Evolutionary conservation across 257 asterid genomes (phyloP).

Genomic region (Petunia secreta): DNA sequence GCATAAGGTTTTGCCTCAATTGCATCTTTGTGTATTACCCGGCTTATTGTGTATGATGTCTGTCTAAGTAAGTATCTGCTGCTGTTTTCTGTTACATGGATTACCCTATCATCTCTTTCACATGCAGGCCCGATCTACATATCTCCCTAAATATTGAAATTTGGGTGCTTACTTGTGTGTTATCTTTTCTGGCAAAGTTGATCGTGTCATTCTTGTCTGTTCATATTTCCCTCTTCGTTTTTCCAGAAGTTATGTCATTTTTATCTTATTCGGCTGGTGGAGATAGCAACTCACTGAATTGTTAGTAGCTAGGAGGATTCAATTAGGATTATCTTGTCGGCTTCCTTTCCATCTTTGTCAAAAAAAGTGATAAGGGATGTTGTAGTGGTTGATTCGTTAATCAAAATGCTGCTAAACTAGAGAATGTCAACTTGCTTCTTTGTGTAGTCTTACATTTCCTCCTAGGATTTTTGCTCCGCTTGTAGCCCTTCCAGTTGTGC

Average conservation of each 20-base stretch:
- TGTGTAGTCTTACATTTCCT: background rate
- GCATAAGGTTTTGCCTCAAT: background rate
- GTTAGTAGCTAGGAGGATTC: background rate
- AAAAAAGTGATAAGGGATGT: background rate
- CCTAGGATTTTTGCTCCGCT: background rate
- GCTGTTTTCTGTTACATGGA: too few species aligned
- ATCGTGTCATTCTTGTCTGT: background rate
- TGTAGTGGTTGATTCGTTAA: background rate
- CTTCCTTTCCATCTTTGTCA: background rate
- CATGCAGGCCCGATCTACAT: too few species aligned
- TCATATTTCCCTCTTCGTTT: background rate
- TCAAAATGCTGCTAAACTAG: background rate
- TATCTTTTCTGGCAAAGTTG: too few species aligned
- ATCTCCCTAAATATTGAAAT: too few species aligned
- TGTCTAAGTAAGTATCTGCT: background rate
- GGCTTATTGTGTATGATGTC: conserved; percentile 4
- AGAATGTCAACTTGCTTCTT: background rate
- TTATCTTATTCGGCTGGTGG: background rate
- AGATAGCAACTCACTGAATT: background rate
- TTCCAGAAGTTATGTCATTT: background rate
- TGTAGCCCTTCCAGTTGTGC: background rate
- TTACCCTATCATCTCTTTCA: too few species aligned
- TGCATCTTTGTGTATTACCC: background rate
- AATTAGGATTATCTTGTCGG: background rate
- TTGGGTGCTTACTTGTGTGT: too few species aligned